phyloP scores from a whole-genome alignment of 441 rosid species.

The Syzygium syzygioides region DNA sequence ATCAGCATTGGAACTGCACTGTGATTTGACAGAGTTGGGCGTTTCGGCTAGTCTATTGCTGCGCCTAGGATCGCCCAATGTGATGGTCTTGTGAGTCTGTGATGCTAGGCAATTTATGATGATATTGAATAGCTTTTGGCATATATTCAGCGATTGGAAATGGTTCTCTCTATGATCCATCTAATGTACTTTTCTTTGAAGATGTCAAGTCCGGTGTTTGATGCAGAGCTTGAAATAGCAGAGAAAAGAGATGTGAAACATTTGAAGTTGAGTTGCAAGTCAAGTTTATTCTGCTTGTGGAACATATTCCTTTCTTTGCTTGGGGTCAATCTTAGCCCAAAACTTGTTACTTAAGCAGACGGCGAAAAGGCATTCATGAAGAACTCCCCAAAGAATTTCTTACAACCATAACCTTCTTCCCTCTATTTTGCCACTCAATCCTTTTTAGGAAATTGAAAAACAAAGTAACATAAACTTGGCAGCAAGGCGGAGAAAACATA shows the following conservation, averaged over 20 bases:
- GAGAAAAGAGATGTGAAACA: background rate
- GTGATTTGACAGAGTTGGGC: background rate
- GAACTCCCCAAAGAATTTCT: background rate
- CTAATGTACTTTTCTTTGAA: background rate
- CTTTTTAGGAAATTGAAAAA: background rate
- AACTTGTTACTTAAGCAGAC: background rate
- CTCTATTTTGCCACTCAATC: background rate
- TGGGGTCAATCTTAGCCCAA: background rate
- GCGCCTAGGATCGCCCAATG: constrained; percentile 13
- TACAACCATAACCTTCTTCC: background rate
- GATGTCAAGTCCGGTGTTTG: background rate
- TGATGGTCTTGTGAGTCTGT: constrained; percentile 28
- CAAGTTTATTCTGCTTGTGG: background rate
- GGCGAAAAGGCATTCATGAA: background rate
- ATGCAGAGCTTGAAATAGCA: background rate
- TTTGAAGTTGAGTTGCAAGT: background rate
- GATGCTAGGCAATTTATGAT: constrained; percentile 15
- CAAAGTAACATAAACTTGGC: background rate
- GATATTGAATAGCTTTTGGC: constrained; percentile 36
- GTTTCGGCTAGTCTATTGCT: background rate
- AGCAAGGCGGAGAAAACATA: background rate
- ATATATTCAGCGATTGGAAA: constrained; percentile 20
- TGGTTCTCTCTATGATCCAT: constrained; percentile 31
- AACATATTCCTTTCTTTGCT: background rate
- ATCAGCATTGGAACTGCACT: background rate